Conservation (phyloP, 441 rosid genomes). For the Biscutella laevigata region DNA sequence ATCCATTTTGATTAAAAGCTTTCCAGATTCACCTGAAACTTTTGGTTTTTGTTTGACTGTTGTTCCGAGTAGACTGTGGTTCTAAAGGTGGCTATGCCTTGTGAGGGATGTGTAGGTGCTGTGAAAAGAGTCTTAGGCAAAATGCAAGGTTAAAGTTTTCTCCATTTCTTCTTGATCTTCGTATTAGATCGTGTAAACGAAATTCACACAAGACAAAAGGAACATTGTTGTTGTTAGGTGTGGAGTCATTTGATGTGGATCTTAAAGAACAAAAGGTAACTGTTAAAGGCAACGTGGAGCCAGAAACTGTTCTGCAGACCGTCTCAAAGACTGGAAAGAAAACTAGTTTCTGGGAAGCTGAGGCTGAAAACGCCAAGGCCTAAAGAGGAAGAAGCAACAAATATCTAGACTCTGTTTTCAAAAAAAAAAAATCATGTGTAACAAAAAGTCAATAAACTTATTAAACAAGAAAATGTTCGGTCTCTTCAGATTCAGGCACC, state of each 20-base stretch:
- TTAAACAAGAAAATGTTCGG: background rate
- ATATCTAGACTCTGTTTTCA: background rate
- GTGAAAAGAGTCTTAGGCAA: conserved; percentile 76
- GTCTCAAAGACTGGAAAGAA: conserved; percentile 83
- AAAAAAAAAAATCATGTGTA: background rate
- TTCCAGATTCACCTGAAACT: background rate
- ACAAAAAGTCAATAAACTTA: background rate
- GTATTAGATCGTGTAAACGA: background rate
- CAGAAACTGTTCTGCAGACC: conserved; percentile 68
- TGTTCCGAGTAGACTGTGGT: conserved; percentile 60
- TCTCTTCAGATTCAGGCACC: conserved; percentile 1
- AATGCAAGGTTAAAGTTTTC: conserved; percentile 66
- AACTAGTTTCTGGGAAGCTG: conserved; percentile 69
- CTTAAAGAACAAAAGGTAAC: conserved; percentile 80
- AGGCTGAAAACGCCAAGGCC: conserved; percentile 31
- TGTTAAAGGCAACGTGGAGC: conserved; percentile 74
- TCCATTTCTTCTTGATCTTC: background rate
- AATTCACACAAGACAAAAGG: background rate
- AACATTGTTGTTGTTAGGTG: conserved; percentile 41
- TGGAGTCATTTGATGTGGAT: conserved; percentile 66
- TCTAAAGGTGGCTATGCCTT: conserved; percentile 79
- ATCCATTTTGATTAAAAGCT: background rate
- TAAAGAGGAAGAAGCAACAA: background rate
- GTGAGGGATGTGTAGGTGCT: conserved; percentile 76
- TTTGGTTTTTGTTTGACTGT: background rate